Evolutionary conservation across 83 land plant species (phyloP).

Genomic region (Thuja plicata): DNA sequence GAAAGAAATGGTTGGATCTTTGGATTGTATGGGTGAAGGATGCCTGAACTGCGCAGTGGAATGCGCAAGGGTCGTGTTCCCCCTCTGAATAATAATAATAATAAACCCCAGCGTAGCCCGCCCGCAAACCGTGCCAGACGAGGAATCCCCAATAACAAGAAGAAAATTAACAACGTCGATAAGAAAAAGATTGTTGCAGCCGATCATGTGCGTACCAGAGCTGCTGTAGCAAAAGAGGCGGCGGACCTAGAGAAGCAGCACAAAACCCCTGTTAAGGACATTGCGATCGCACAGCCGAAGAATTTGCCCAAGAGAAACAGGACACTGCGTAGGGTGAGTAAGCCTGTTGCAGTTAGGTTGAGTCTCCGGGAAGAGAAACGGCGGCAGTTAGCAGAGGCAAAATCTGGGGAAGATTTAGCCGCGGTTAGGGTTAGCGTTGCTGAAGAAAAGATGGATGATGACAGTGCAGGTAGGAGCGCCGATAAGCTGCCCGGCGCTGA

Average conservation of each 20-base stretch:
- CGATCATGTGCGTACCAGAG: conserved; percentile 14
- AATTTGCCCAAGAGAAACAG: conserved; percentile 6
- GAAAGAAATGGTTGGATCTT: conserved; percentile 12
- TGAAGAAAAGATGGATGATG: conserved; percentile 51
- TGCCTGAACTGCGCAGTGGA: conserved; percentile 38
- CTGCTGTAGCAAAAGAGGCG: conserved; percentile 12
- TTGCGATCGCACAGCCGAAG: not conserved
- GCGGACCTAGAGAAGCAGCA: not conserved
- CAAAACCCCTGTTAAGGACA: not conserved
- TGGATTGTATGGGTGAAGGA: conserved; percentile 31
- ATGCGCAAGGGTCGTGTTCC: conserved; percentile 32
- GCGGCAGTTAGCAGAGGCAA: not conserved
- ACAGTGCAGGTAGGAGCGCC: conserved; percentile 39
- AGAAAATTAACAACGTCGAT: not conserved
- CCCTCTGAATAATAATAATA: conserved; percentile 3
- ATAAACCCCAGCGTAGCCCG: conserved; percentile 3
- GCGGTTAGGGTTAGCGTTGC: conserved; percentile 23
- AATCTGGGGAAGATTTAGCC: not conserved
- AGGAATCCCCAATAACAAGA: not conserved
- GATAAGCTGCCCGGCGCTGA: conserved; percentile 41
- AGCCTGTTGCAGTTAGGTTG: not conserved
- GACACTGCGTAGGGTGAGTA: not conserved
- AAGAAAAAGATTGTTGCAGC: not conserved
- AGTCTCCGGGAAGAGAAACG: not conserved
- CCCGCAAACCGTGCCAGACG: not conserved